Evolutionary conservation across 306 rosid species (phyloP), one percentile per base, ranked within the genome.

Genomic region (Cucurbita maxima): DNA sequence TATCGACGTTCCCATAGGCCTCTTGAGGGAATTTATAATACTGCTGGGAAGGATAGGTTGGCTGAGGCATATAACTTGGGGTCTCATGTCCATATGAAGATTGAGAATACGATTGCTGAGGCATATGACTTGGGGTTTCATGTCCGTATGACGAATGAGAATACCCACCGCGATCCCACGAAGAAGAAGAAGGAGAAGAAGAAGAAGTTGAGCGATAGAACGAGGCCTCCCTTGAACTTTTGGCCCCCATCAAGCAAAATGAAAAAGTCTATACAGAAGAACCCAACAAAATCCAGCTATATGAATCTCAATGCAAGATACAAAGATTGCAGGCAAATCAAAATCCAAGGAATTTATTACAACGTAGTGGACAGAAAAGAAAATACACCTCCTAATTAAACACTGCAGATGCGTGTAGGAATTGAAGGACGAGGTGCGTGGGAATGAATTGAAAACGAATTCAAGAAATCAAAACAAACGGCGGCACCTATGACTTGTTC

Each of bases 231-330:
- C 79, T 90, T 6, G 98, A 94, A 86, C 76, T 90, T 62, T 50
- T 78, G 12, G 83, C 87, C 76, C 98, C 98, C 97, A 94, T 94
- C 64, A 83, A 85, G 82, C 81, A 78, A 44, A 80, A 30, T 30
- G 25, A 79, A 58, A 19, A 78, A 5, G 16, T 45, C 64, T 69
- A 34, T 74, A 9, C 18, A 58, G 16, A 51, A 58, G n/a, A 51
- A 67, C 25, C 73, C 48, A 51, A 70, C 58, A 70, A 70, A 48
- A 70, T 16, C 45, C 74, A 34, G 22, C 56, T 70, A 25, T 15
- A 10, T 50, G 12, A 70, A 70, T 52, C 25, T 70, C 59, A 70
- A 70, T 30, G 45, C 74, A 70, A 51, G 10, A 34, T 50, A 69
- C 16, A 48, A 50, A 66, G 47, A 63, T 69, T 25, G 44, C 16